Evolutionary conservation across 1,139 yeast species (phyloP), one percentile per base, ranked within the genome.

Genomic region (Magnusiomyces tetraspermus): DNA sequence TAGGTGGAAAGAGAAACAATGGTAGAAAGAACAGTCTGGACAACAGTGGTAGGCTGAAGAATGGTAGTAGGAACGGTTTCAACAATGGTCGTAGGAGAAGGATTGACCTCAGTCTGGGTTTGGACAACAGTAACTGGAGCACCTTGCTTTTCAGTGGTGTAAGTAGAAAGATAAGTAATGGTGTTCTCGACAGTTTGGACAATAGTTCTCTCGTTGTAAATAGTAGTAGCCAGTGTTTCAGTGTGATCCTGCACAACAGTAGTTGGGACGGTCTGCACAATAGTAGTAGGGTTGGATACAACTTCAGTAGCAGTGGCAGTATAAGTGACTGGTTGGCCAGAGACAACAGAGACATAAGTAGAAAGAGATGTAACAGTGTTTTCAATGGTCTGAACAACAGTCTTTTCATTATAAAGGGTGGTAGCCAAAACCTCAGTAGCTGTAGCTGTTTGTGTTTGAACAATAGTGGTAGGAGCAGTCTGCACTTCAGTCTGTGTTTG

Each of bases 121-220:
- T 45, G 40, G 31, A 33, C 23, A 21, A 31, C 40, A 19, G 48
- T 45, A n/a, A 31, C 26, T 17, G 36, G 38, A 28, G 19, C 19
- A 17, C 46, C 46, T 43, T 43, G 24, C 22, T 26, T 43, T 17
- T 43, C 46, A 28, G 36, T 43, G 13, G 48, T 45, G 24, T 45
- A 19, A 13, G 48, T 45, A 13, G 11, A 17, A 19, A 28, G 48
- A n/a, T 43, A n/a, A 5, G n/a, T 23, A 31, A 45, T 40, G 19
- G 48, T 45, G 23, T 45, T n/a, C 5, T 28, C 40, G 31, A 33
- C 48, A 45, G 48, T 45, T 31, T 45, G 48, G 15, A 33, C 23
- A 22, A 24, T 19, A 23, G 33, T 30, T 13, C 13, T 30, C 33
- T 30, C 33, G 13, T 30, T 30, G 11, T 13, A 45, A 11, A 21